Evolutionary conservation across 345 rosid species (phyloP), one percentile per base, ranked within the genome.

Genomic region (Lepidium africanum): DNA sequence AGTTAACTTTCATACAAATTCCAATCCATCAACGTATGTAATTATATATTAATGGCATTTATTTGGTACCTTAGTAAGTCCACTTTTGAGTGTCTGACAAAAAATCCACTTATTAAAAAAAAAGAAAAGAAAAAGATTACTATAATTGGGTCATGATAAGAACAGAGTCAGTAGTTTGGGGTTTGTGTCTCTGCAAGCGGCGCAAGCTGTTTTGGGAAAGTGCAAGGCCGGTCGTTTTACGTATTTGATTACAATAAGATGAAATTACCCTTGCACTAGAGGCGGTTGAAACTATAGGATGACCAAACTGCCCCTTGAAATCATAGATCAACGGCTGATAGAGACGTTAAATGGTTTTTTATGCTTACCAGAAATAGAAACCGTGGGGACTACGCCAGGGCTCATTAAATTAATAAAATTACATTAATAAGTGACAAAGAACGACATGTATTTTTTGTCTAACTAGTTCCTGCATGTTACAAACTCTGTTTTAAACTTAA

Each of bases 191-290:
- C 59, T 33, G 25, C 33, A 43, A 54, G 41, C 33, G 43, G 67
- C 55, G 55, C 55, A 7, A 35, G 13, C 67, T 63, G 67, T 47
- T 63, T 63, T 46, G 56, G 15, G 43, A 62, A 46, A 62, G 17
- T 62, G 32, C 13, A 47, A 15, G 16, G 64, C 50, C 64, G 19
- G 50, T 59, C 27, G 54, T 61, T 61, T 61, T 45, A 7, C 16
- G 5, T 30, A 12, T 7, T 17, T 30, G 7, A 1, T 30, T 6
- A 1, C 15, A 37, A 37, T 56, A 56, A 36, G 16, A 56, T 5
- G 27, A 47, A 47, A 19, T 6, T 9, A 7, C n/a, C 7, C n/a
- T 47, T 47, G 30, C n/a, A 17, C 0, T 17, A 30, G 21, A 30
- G 19, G 16, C 19, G 30, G 11, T 33, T 43, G 9, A 1, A 27